Evolutionary conservation across 192 early-diverging fungal species (phyloP).

Genomic region (Mortierella hygrophila): DNA sequence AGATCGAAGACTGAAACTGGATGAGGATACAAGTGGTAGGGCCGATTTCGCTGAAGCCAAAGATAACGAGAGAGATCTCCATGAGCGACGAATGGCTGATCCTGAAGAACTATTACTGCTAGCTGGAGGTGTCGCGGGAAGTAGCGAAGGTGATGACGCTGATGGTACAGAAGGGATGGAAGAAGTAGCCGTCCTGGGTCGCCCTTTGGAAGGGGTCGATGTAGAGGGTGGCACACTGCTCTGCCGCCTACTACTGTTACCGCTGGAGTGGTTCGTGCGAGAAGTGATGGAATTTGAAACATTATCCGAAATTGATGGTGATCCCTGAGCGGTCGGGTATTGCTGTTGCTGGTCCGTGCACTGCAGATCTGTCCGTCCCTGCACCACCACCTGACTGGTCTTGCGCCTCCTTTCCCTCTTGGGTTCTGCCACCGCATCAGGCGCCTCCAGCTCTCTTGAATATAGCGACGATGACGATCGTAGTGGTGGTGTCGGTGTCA

Average conservation of each 20-base stretch:
- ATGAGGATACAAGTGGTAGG: slow-evolving; percentile 17
- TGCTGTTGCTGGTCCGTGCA: neutral
- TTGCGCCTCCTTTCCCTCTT: slow-evolving; percentile 29
- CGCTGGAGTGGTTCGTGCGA: neutral
- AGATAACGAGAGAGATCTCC: slow-evolving; percentile 36
- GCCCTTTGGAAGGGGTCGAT: neutral
- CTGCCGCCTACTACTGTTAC: neutral
- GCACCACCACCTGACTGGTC: neutral
- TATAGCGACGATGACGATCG: neutral
- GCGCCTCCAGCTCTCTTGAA: neutral
- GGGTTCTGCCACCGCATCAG: neutral
- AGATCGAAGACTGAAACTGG: neutral
- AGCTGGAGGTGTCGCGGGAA: neutral
- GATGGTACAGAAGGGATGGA: neutral
- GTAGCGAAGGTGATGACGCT: neutral
- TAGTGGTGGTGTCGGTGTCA: neutral
- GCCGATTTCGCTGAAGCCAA: slow-evolving; percentile 30
- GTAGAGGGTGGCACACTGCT: neutral
- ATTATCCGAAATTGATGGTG: neutral
- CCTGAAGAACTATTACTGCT: neutral
- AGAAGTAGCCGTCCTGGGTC: neutral
- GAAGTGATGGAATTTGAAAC: neutral
- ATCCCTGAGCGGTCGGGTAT: neutral
- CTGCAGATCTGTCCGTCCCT: neutral
- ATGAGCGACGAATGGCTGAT: slow-evolving; percentile 23